Base-by-base conservation (phyloP, 768 basidiomycete genomes). In the Phlebiopsis gigantea region DNA sequence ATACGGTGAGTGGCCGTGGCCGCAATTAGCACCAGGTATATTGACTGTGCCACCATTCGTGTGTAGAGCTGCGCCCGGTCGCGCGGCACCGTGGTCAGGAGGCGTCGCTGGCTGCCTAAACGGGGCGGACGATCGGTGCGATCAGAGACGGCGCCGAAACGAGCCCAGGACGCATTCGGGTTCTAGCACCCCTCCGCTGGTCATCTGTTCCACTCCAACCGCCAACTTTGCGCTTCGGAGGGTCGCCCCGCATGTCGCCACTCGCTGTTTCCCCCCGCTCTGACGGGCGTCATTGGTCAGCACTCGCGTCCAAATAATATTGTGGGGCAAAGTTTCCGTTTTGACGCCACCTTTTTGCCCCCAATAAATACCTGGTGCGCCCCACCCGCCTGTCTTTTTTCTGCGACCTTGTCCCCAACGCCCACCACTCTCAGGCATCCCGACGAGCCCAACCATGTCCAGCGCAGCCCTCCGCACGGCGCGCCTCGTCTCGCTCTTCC, bases 401-500 rank as follows among this genome's bases (percentile, higher is more conserved):
- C n/a, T 43, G 50, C 50, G 50, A 17, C 50, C 19, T 26, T 8
- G 8, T 25, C 50, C 50, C 34, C 14, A n/a, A 21, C 50, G 19
- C 41, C 22, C 41, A 10, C 14, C 25, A 12, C 28, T 6, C 44
- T 3, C 42, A 41, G 41, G 7, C 42, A 24, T 14, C 42, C 19
- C 17, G n/a, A 21, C 30, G 12, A 41, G 22, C 25, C 39, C 41
- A 34, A 15, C 9, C 52, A 44, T 43, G 41, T 22, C 52, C 19
- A 21, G 26, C 25, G 41, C 25, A 15, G 24, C 14, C 25, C 47
- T 60, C 39, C 53, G 52, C 46, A 59, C 51, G 25, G 50, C 65
- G 34, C 69, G 66, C 53, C 58, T 71, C 61, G 53, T 53, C 39
- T 51, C 69, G 19, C 67, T 71, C 57, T 59, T 62, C 49, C 62